phyloP scores from a whole-genome alignment of 2,329 filamentous ascomycete genomes.

The Alternaria sp. region DNA sequence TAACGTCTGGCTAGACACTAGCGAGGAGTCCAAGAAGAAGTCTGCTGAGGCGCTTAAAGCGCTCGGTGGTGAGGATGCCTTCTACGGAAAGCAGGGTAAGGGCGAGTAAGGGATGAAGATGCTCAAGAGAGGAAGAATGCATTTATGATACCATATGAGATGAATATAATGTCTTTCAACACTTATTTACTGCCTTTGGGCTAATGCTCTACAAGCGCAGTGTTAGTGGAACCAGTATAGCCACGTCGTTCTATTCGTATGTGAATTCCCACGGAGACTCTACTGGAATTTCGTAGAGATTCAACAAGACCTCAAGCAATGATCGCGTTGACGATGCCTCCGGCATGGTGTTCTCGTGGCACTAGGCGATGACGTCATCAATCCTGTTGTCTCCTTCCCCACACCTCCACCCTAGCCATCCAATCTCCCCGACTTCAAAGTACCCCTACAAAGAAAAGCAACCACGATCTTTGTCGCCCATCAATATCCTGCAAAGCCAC shows the following conservation, averaged over 20 bases:
- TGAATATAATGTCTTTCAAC: conserved; percentile 6
- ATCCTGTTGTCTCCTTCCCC: background rate
- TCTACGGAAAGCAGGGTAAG: conserved; percentile 55
- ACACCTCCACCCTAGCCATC: background rate
- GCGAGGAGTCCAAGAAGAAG: conserved; percentile 55
- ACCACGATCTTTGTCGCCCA: background rate
- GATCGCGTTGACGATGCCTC: background rate
- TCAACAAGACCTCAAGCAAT: background rate
- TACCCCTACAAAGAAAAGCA: background rate
- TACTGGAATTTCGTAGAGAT: background rate
- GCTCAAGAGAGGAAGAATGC: background rate
- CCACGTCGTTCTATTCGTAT: background rate
- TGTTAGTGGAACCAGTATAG: background rate
- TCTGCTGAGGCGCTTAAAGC: conserved; percentile 54
- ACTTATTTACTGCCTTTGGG: background rate
- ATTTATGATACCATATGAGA: conserved; percentile 5
- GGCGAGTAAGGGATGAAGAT: conserved; percentile 42
- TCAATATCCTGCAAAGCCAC: background rate
- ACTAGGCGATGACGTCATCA: conserved; percentile 1
- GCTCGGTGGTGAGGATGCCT: conserved; percentile 56
- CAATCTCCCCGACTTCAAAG: background rate
- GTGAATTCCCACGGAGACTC: no score
- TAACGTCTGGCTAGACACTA: conserved; percentile 19
- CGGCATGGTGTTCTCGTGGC: background rate
- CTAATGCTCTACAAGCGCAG: background rate